Conservation (phyloP, 345 rosid genomes). For the Ricinus communis region DNA sequence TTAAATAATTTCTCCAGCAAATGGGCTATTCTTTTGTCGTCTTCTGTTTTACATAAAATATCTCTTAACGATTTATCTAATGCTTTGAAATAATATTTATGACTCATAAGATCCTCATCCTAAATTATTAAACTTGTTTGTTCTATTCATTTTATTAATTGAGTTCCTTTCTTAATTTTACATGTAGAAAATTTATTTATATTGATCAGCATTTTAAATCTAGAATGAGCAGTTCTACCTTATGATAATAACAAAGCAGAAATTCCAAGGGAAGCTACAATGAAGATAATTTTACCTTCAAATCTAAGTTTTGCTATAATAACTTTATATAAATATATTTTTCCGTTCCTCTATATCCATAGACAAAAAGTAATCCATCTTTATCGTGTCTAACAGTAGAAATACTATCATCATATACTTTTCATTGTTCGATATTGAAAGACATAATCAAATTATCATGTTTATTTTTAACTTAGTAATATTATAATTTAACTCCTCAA, state of each 20-base stretch:
- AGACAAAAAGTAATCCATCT: not conserved
- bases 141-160: not conserved
- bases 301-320: not conserved
- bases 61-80: not conserved
- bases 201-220: constrained; percentile 4
- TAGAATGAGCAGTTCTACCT: not conserved
- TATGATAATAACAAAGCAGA: not conserved
- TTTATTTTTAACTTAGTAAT: not conserved
- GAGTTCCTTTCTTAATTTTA: not conserved
- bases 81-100: not conserved
- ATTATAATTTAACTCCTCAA: not conserved
- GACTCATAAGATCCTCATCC: not conserved
- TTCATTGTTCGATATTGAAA: not conserved
- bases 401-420: not conserved
- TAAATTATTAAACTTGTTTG: not conserved
- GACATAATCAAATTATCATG: not conserved
- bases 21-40: not conserved
- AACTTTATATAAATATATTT: not conserved
- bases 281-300: not conserved
- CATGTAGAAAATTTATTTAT: not conserved
- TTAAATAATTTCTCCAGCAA: not conserved
- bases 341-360: not conserved
- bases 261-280: not conserved
- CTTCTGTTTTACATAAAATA: not conserved
- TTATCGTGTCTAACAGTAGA: not conserved